These are phyloP conservation scores for Passiflora organensis DNA, from an alignment of 345 rosid genomes.

Conservation along the genomic window DNA sequence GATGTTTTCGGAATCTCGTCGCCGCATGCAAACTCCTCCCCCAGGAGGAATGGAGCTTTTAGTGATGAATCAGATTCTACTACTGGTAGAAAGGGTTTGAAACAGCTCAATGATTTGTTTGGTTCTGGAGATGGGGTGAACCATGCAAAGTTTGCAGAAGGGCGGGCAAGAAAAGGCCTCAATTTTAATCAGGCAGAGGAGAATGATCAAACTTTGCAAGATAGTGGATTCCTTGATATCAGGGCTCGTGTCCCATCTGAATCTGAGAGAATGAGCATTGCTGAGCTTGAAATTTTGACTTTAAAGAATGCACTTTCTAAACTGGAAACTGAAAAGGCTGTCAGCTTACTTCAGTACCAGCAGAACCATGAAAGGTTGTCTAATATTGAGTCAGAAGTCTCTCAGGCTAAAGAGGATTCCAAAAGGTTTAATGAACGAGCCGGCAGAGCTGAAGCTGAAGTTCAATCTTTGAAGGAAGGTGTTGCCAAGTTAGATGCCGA, in stretches of 20 bases:
- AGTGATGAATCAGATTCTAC: slow-evolving; percentile 39
- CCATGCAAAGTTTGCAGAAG: slow-evolving; percentile 37
- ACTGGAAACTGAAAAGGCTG: slow-evolving; percentile 88
- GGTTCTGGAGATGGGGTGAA: slow-evolving; percentile 34
- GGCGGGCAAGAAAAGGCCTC: slow-evolving; percentile 70
- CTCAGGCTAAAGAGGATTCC: slow-evolving; percentile 65
- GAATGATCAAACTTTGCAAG: slow-evolving; percentile 21
- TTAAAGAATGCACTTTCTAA: slow-evolving; percentile 74
- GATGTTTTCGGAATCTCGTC: slow-evolving; percentile 54
- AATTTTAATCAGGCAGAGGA: slow-evolving; percentile 57
- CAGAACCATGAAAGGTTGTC: slow-evolving; percentile 66
- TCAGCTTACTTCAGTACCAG: slow-evolving; percentile 60
- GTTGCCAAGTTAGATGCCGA: slow-evolving; percentile 55
- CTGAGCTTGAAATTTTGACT: slow-evolving; percentile 67
- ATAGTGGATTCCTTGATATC: slow-evolving; percentile 22
- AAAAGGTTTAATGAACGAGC: slow-evolving; percentile 55
- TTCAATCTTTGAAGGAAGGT: slow-evolving; percentile 54
- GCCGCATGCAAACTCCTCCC: slow-evolving; percentile 31
- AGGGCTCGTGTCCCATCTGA: slow-evolving; percentile 46
- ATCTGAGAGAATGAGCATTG: slow-evolving; percentile 54
- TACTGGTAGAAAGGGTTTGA: slow-evolving; percentile 49
- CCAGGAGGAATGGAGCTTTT: slow-evolving; percentile 58
- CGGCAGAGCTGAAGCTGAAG: slow-evolving; percentile 73
- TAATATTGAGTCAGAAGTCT: slow-evolving; percentile 65
- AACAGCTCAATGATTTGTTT: slow-evolving; percentile 41